Evolutionary conservation across 2,329 filamentous ascomycete species (phyloP), one percentile per base, ranked within the genome.

Genomic region (Sporothrix pallida): DNA sequence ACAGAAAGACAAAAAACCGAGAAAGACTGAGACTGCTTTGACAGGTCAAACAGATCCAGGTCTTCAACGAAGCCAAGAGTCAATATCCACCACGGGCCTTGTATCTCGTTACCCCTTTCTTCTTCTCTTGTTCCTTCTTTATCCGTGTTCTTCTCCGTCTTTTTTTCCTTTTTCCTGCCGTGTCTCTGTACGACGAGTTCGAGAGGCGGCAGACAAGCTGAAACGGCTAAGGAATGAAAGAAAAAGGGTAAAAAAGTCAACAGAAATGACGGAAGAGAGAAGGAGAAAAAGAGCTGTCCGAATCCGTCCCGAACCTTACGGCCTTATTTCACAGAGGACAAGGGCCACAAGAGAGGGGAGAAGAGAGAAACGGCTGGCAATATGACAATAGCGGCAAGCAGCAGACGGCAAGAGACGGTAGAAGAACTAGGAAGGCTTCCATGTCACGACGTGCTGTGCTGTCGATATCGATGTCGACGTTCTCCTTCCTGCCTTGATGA

Each of bases 281-380:
- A 20, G 23, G 56, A 23, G 26, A 10, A 17, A 63, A 52, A 58
- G 52, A 48, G 72, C 15, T 73, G 56, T 5, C 72, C 72, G 72
- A 60, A 46, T 42, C 52, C 42, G 62, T 56, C 46, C 72, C 72
- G 72, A 73, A 73, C 72, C 72, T 73, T 73, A 73, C 72, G 72
- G 72, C 72, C 72, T 71, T 73, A 71, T 65, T 56, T 60, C 13
- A 20, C n/a, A 26, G 26, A 20, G 17, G n/a, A 46, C 67, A 23
- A 31, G 31, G 54, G 42, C 17, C 52, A 56, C 68, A 70, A 46
- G 44, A 13, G 12, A 52, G 12, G 31, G 3, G 15, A 15, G 15
- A 3, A 15, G 50, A n/a, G 10, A 37, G 31, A 37, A 10, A 56
- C 56, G 26, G 26, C 13, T 17, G 58, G 20, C 37, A 37, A 37